Base-by-base conservation (phyloP, 371 early-diverging fungal genomes). In the Modicella reniformis region DNA sequence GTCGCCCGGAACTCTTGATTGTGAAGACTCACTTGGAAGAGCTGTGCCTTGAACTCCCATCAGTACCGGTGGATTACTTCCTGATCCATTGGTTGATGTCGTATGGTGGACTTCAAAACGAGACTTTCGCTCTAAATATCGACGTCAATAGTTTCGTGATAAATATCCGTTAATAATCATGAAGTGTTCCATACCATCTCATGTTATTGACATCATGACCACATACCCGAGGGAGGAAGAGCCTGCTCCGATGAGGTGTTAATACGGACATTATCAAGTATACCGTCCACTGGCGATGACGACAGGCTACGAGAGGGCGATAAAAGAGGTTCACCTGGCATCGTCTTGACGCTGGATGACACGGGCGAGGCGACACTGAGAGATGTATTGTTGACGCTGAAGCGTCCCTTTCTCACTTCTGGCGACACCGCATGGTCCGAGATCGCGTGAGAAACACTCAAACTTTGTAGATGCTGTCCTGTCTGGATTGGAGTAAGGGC, bases 101-200 rank as follows among this genome's bases (percentile, higher is more conserved):
- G 55, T 77, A 40, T 77, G 79, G 41, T 77, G 79, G 21, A 77
- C 72, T 47, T 77, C 79, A 44, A 77, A 77, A 0, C 79, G 68
- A 33, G 79, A 77, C 44, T 72, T 77, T 5, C 79, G 72, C 34
- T 77, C 79, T 77, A 62, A 29, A 12, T 3, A 9, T 51, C 7
- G 9, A 51, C n/a, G n/a, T 10, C 23, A n/a, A 49, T 23, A 25
- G 37, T 8, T 4, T 10, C 17, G 30, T 2, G 53, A 53, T 53
- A 23, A 53, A 15, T 29, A 30, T 53, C 29, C 15, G 8, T 8
- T n/a, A n/a, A n/a, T n/a, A n/a, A n/a, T n/a, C n/a, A n/a, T n/a
- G 13, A 37, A 37, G 37, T 37, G 37, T 13, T 37, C 17, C 44
- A 44, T 10, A 44, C 19, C n/a, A n/a, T n/a, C n/a, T n/a, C n/a